Conservation (phyloP, 176 grass and related monocot species). For the Avena insularis region DNA sequence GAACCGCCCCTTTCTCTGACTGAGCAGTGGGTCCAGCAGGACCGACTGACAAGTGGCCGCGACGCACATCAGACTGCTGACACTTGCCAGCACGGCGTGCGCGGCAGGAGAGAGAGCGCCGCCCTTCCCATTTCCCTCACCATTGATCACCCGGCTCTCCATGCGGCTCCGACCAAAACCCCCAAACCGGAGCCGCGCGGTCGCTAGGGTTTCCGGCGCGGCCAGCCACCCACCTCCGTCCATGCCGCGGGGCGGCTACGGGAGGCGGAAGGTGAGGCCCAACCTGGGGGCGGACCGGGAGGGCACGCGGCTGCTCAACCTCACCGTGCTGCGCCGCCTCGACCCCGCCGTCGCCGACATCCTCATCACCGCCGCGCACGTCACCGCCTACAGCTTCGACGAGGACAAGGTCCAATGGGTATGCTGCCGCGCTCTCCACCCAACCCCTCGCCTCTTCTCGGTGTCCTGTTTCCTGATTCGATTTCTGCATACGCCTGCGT, state of each 20-base stretch:
- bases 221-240: not conserved
- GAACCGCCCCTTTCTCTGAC: too few species aligned
- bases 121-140: not conserved
- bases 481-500: not conserved
- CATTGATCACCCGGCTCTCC: not conserved
- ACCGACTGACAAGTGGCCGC: not conserved
- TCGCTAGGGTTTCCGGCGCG: conserved; percentile 53
- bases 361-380: conserved; percentile 65
- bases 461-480: conserved; percentile 16
- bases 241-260: conserved; percentile 45
- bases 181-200: conserved; percentile 1
- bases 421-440: not conserved
- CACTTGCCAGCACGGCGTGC: not conserved
- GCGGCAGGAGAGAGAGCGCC: not conserved
- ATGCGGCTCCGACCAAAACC: not conserved
- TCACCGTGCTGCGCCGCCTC: conserved; percentile 72
- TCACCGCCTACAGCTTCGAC: conserved; percentile 65
- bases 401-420: conserved; percentile 45
- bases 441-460: not conserved
- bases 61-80: not conserved
- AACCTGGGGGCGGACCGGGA: conserved; percentile 51
- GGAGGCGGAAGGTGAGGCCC: conserved; percentile 51
- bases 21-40: not conserved
- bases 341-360: conserved; percentile 70
- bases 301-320: conserved; percentile 69